Conservation (phyloP, 225 moss, liverwort and hornwort species). For the Polytrichum commune region DNA sequence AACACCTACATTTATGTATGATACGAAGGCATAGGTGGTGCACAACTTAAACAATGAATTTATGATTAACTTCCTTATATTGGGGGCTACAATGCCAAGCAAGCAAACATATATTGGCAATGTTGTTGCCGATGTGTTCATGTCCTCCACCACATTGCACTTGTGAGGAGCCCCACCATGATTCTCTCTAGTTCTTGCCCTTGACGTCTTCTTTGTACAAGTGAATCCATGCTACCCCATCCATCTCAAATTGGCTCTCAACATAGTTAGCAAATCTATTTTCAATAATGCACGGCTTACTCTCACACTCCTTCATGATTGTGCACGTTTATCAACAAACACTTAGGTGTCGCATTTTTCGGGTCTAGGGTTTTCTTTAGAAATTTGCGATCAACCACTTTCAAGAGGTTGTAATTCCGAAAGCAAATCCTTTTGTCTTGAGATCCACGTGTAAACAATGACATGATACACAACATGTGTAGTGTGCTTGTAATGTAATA, state of each 20-base stretch:
- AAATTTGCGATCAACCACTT: conserved; percentile 53
- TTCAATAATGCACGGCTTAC: background rate
- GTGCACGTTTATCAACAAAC: conserved; percentile 53
- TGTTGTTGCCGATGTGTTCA: too few relatives aligned
- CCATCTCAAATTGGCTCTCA: background rate
- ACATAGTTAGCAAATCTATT: background rate
- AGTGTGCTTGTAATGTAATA: background rate
- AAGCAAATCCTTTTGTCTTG: conserved; percentile 24
- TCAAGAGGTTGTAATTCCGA: conserved; percentile 50
- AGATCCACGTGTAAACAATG: background rate
- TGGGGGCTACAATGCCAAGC: too few relatives aligned
- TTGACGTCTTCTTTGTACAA: conserved; percentile 59
- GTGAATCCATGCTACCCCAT: conserved; percentile 10
- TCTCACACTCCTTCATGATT: background rate
- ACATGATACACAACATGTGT: background rate
- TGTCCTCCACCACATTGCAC: conserved; percentile 43
- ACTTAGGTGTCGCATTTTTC: conserved; percentile 47
- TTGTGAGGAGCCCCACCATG: conserved; percentile 49
- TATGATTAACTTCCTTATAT: too few relatives aligned
- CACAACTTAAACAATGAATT: too few relatives aligned
- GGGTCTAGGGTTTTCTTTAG: conserved; percentile 40
- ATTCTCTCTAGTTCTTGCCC: conserved; percentile 50
- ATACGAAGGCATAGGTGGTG: too few relatives aligned
- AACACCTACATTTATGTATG: too few relatives aligned
- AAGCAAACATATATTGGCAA: too few relatives aligned